A percentile compares a stretch with the other conserved stretches of the same genome.
Conservation (phyloP, 495 filamentous ascomycete species). For the Penicillium malachiteum region DNA sequence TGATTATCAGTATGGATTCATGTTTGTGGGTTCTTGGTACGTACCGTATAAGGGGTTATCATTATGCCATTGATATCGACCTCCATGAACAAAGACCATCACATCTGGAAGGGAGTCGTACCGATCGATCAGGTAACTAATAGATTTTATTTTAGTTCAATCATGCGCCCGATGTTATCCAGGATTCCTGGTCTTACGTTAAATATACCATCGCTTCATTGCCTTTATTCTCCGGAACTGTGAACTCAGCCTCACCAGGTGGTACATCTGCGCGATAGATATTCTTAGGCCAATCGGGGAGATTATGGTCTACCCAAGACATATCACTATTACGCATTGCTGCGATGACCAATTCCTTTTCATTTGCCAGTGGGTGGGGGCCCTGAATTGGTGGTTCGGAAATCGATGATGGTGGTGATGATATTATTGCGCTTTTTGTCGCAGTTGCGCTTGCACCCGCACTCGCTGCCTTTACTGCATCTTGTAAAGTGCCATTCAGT, state of each 20-base stretch:
- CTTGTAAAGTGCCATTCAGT: not conserved
- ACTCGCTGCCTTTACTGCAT: not conserved
- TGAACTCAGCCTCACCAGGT: constrained; percentile 28
- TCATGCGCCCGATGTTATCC: no score
- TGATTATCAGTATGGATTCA: not conserved
- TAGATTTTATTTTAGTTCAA: not conserved
- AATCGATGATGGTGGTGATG: not conserved
- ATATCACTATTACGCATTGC: constrained; percentile 25
- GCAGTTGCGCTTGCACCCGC: not conserved
- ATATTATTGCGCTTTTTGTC: not conserved
- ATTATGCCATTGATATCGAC: constrained; percentile 50
- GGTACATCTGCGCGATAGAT: constrained; percentile 53
- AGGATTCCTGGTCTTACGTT: constrained; percentile 29
- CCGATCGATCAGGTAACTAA: constrained; percentile 44
- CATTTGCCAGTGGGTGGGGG: not conserved
- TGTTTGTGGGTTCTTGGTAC: constrained; percentile 14
- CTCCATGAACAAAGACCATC: constrained; percentile 47
- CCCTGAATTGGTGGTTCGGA: not conserved
- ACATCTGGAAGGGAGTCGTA: constrained; percentile 46
- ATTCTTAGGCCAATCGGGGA: constrained; percentile 40
- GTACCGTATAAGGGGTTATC: constrained; percentile 50
- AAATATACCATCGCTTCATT: constrained; percentile 65
- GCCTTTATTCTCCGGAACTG: constrained; percentile 56
- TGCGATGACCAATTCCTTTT: constrained; percentile 29
- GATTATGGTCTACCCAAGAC: constrained; percentile 26